Evolutionary conservation across 495 filamentous ascomycete species (phyloP).

Genomic region (Penicillium samsonianum): DNA sequence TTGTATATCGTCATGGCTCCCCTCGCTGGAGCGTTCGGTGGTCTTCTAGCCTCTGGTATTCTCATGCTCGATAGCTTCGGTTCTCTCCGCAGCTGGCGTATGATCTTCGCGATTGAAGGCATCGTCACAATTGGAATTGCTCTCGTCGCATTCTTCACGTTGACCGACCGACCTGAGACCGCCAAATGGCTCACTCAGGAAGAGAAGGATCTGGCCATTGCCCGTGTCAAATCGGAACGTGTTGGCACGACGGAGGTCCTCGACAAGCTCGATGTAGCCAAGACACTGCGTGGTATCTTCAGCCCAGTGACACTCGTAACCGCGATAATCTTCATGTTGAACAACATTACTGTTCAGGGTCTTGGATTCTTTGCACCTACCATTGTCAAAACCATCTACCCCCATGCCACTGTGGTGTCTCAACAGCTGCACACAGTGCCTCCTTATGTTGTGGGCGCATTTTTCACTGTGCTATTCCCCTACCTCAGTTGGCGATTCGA

Average conservation of each 20-base stretch:
- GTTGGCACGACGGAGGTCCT: slow-evolving; percentile 64
- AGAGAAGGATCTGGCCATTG: slow-evolving; percentile 63
- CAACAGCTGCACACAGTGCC: slow-evolving; percentile 70
- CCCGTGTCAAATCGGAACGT: slow-evolving; percentile 64
- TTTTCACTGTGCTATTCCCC: slow-evolving; percentile 64
- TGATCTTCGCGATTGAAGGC: slow-evolving; percentile 78
- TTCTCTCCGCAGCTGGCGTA: slow-evolving; percentile 59
- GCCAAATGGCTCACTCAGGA: slow-evolving; percentile 64
- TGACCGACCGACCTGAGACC: slow-evolving; percentile 68
- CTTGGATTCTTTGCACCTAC: slow-evolving; percentile 73
- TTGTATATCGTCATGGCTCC: slow-evolving; percentile 61
- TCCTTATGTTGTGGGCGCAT: slow-evolving; percentile 67
- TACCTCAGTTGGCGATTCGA: slow-evolving; percentile 62
- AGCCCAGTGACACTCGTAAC: slow-evolving; percentile 50
- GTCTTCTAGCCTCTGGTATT: slow-evolving; percentile 63
- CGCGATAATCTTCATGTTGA: slow-evolving; percentile 51
- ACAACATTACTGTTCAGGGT: slow-evolving; percentile 58
- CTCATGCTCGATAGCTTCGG: slow-evolving; percentile 48
- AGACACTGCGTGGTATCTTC: slow-evolving; percentile 52
- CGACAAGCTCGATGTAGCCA: slow-evolving; percentile 47
- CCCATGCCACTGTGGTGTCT: slow-evolving; percentile 52
- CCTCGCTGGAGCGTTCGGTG: slow-evolving; percentile 70
- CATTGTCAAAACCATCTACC: slow-evolving; percentile 66
- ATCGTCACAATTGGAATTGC: slow-evolving; percentile 64
- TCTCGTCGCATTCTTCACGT: slow-evolving; percentile 55